Evolutionary conservation across 768 basidiomycete species (phyloP).

Genomic region (Serendipita sp.): DNA sequence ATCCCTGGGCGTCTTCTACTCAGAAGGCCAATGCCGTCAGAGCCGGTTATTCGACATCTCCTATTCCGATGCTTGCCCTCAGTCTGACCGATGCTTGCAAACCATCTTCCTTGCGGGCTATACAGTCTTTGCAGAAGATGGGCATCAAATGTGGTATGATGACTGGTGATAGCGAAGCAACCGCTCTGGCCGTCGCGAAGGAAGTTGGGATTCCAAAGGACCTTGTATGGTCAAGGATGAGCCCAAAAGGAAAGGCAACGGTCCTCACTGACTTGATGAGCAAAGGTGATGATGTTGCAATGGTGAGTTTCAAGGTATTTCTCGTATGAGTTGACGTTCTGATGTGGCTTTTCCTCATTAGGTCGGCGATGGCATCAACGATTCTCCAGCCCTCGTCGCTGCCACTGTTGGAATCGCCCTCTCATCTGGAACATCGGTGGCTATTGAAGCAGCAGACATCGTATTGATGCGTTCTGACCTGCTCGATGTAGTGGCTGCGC

Average conservation of each 20-base stretch:
- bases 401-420: conserved; percentile 94
- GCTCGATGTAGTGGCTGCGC: conserved; percentile 91
- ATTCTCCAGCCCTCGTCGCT: conserved; percentile 91
- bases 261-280: conserved; percentile 69
- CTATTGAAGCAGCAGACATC: conserved; percentile 95
- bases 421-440: conserved; percentile 90
- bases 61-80: conserved; percentile 57
- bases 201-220: conserved; percentile 77
- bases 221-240: conserved; percentile 82
- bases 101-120: conserved; percentile 66
- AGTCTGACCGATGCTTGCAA: conserved; percentile 82
- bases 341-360: conserved; percentile 18
- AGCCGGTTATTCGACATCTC: conserved; percentile 13
- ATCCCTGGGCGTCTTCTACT: conserved; percentile 8
- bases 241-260: conserved; percentile 87
- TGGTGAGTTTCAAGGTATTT: conserved; percentile 38
- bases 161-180: conserved; percentile 80
- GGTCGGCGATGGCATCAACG: conserved; percentile 99
- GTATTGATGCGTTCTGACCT: conserved; percentile 96
- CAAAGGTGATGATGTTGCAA: conserved; percentile 62
- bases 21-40: conserved; percentile 24
- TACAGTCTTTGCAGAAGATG: conserved; percentile 68
- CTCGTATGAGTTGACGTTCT: neutral
- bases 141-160: conserved; percentile 86
- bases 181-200: conserved; percentile 75